Evolutionary conservation across 148 eudicot genomes (phyloP).

Genomic region (Vaccinium macrocarpon): DNA sequence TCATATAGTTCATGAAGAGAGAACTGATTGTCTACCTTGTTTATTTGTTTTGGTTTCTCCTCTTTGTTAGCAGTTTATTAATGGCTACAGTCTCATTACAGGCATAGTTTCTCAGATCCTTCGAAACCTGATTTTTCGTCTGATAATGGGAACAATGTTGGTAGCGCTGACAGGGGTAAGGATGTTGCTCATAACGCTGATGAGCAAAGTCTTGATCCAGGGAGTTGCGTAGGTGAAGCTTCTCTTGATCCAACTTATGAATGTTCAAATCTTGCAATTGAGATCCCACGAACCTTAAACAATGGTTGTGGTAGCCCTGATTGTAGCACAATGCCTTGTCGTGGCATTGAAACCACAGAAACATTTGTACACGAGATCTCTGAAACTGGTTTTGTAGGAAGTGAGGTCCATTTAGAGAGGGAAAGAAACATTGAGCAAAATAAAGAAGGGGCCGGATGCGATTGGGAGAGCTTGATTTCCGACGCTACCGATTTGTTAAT

Average conservation of each 20-base stretch:
- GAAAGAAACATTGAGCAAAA: slow-evolving; percentile 30
- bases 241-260: slow-evolving; percentile 27
- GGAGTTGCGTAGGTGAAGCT: slow-evolving; percentile 21
- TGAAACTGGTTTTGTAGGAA: slow-evolving; percentile 32
- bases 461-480: slow-evolving; percentile 66
- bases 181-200: slow-evolving; percentile 21
- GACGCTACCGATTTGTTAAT: slow-evolving; percentile 56
- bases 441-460: slow-evolving; percentile 48
- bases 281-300: slow-evolving; percentile 36
- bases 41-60: not conserved
- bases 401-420: slow-evolving; percentile 34
- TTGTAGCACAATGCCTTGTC: slow-evolving; percentile 16
- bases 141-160: slow-evolving; percentile 38
- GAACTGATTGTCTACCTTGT: not conserved
- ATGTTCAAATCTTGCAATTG: slow-evolving; percentile 34
- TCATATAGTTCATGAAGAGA: not conserved
- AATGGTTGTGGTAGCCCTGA: slow-evolving; percentile 47
- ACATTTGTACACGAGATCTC: slow-evolving; percentile 31
- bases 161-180: slow-evolving; percentile 19
- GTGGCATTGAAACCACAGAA: slow-evolving; percentile 28
- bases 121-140: slow-evolving; percentile 51
- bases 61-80: slow-evolving; percentile 11
- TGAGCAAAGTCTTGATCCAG: slow-evolving; percentile 29
- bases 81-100: slow-evolving; percentile 24
- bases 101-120: slow-evolving; percentile 58